These are phyloP conservation scores for Fusarium hostae DNA, from an alignment of 2,329 filamentous ascomycete species.

Conservation along the genomic window DNA sequence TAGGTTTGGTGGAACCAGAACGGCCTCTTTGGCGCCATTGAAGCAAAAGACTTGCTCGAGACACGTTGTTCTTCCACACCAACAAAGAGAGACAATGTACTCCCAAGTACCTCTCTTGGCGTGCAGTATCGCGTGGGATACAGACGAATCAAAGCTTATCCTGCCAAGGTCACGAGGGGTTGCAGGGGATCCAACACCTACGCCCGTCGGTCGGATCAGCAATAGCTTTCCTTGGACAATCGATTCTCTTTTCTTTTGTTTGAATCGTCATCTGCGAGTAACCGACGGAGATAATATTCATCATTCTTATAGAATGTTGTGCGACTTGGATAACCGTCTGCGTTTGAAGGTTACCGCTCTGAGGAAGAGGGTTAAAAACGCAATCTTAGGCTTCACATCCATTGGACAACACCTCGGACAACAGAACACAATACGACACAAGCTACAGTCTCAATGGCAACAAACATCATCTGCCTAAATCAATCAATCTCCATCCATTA, in stretches of 20 bases:
- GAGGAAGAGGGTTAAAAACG: neutral
- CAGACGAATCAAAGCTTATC: conserved; percentile 33
- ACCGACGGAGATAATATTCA: neutral
- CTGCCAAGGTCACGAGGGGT: conserved; percentile 32
- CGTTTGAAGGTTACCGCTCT: neutral
- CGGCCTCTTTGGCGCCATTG: conserved; percentile 4
- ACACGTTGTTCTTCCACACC: neutral
- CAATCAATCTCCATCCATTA: conserved; percentile 10
- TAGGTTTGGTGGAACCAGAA: conserved; percentile 44
- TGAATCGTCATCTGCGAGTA: conserved; percentile 14
- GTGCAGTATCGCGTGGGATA: conserved; percentile 24
- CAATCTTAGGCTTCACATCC: neutral
- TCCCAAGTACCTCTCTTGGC: conserved; percentile 30
- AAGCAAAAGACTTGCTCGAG: conserved; percentile 13
- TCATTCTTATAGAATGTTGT: conserved; percentile 1
- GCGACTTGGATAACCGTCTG: neutral
- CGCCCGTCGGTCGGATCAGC: conserved; percentile 33
- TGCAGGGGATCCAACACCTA: conserved; percentile 17
- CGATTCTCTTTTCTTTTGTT: neutral
- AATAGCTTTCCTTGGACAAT: conserved; percentile 9
- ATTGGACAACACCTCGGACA: neutral
- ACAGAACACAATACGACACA: neutral
- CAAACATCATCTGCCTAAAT: conserved; percentile 12
- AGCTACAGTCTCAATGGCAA: conserved; percentile 1
- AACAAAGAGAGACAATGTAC: conserved; percentile 13